Evolutionary conservation across 2,329 filamentous ascomycete species (phyloP), one percentile per base, ranked within the genome.

Genomic region (Curvularia sp.): DNA sequence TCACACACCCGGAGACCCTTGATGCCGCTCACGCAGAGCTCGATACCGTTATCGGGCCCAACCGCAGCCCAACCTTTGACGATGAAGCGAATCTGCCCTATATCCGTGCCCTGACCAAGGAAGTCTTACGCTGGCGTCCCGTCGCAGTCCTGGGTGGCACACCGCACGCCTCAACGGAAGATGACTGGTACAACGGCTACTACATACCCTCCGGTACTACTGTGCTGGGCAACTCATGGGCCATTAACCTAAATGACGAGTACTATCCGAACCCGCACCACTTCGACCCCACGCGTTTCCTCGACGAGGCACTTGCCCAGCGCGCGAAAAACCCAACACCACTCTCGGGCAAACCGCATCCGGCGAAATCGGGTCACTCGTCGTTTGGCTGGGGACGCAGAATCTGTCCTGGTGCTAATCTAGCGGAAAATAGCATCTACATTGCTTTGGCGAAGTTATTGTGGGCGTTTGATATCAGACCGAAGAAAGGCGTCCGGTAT

Each of bases 131-230:
- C 49, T 76, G 74, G 74, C 69, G 74, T 2, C 74, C 74, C 13
- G 75, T 78, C 28, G 78, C 78, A 1, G 80, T 82, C 0, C 67
- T 81, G 0, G 74, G 74, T 15, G 81, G 79, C 0, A 78, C 80
- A 1, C 83, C 82, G 0, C 83, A 85, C 55, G 81, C 81, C 0
- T 76, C 78, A 0, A 81, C 79, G 0, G 75, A 79, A 28, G 82
- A 85, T 44, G 82, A 85, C 55, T 68, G 72, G 12, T 85, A 83
- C 64, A 76, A 78, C 43, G 82, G 81, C 15, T 83, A 81, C 62
- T 70, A 77, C 13, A 83, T 85, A 24, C 82, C 83, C 2, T 75
- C 78, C 2, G 82, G 79, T 0, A 83, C 83, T 0, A 79, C 77
- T 0, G 71, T 86, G 0, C 58, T 81, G 0, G 75, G 75, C 8